Percentiles rank a stretch among this genome's conserved stretches.
These are phyloP conservation scores for Strobilomyces dryophilus DNA, from an alignment of 768 basidiomycete genomes.

Conservation along the genomic window DNA sequence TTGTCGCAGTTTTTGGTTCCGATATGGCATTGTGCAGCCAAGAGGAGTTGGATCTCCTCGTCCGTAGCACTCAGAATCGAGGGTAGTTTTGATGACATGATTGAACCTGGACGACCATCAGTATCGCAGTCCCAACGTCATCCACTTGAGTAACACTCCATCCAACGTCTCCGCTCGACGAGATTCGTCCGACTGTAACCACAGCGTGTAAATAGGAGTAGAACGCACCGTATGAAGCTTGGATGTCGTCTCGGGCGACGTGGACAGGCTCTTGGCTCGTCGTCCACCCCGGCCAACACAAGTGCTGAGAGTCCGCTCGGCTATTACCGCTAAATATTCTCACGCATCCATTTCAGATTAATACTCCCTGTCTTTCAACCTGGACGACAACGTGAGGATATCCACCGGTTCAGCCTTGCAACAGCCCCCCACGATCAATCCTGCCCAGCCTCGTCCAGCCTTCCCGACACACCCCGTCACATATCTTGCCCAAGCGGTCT, in stretches of 20 bases:
- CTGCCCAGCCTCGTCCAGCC: constrained; percentile 36
- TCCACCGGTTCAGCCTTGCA: constrained; percentile 58
- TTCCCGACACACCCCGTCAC: constrained; percentile 25
- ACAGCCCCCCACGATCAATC: constrained; percentile 65
- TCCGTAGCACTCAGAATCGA: constrained; percentile 91
- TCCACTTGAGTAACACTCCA: constrained; percentile 35
- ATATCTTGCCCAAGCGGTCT: constrained; percentile 34
- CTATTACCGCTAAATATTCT: constrained; percentile 14
- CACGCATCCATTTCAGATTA: constrained; percentile 13
- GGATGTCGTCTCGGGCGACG: constrained; percentile 40
- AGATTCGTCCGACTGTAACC: constrained; percentile 4
- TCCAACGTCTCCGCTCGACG: constrained; percentile 22
- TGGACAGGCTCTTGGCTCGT: constrained; percentile 29
- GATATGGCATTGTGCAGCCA: constrained; percentile 94
- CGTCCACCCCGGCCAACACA: constrained; percentile 9
- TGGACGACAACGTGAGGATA: constrained; percentile 31
- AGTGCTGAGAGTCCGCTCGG: constrained; percentile 21
- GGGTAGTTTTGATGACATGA: constrained; percentile 86
- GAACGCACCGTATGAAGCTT: constrained; percentile 39
- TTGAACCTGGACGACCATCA: constrained; percentile 33
- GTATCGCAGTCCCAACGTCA: constrained; percentile 16
- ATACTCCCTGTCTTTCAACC: constrained; percentile 11
- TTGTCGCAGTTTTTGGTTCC: constrained; percentile 99
- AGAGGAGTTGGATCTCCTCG: constrained; percentile 93
- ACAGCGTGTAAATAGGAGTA: not conserved